Conservation (phyloP, 1,139 yeast species). For the Scheffersomyces cryptocercus region DNA sequence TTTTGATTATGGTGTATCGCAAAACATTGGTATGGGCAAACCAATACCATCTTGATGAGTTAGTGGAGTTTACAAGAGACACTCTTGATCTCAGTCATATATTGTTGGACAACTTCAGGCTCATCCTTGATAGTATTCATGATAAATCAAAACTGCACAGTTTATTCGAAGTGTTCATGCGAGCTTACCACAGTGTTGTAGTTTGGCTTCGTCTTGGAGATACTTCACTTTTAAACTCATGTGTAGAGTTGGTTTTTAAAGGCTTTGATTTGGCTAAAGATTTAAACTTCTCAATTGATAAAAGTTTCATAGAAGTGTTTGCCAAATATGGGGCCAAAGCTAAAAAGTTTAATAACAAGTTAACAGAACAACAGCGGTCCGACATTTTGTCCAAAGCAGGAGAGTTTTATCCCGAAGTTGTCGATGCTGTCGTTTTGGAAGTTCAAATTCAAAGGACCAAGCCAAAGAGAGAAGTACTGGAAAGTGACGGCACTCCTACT, state of each 20-base stretch:
- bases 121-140: slow-evolving; percentile 38
- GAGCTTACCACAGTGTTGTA: slow-evolving; percentile 61
- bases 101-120: slow-evolving; percentile 63
- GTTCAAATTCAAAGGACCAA: slow-evolving; percentile 35
- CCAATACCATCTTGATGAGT: slow-evolving; percentile 53
- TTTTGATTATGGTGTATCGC: slow-evolving; percentile 66
- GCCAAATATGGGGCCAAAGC: slow-evolving; percentile 68
- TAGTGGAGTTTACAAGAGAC: slow-evolving; percentile 84
- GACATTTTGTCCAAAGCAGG: slow-evolving; percentile 61
- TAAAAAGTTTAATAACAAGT: slow-evolving; percentile 63
- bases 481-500: slow-evolving; percentile 7
- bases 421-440: slow-evolving; percentile 51
- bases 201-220: slow-evolving; percentile 86
- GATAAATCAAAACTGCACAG: slow-evolving; percentile 18
- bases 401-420: slow-evolving; percentile 51
- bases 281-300: slow-evolving; percentile 47
- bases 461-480: slow-evolving; percentile 5
- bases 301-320: slow-evolving; percentile 51
- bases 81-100: slow-evolving; percentile 75
- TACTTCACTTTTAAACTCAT: slow-evolving; percentile 66
- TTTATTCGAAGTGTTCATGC: slow-evolving; percentile 39
- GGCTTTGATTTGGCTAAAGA: slow-evolving; percentile 66
- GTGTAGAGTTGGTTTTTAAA: slow-evolving; percentile 69
- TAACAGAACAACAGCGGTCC: slow-evolving; percentile 58
- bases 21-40: slow-evolving; percentile 76